Percentiles rank a stretch among this genome's conserved stretches.
Conservation (phyloP, 768 basidiomycete species). For the Pleurotus cornucopiae region DNA sequence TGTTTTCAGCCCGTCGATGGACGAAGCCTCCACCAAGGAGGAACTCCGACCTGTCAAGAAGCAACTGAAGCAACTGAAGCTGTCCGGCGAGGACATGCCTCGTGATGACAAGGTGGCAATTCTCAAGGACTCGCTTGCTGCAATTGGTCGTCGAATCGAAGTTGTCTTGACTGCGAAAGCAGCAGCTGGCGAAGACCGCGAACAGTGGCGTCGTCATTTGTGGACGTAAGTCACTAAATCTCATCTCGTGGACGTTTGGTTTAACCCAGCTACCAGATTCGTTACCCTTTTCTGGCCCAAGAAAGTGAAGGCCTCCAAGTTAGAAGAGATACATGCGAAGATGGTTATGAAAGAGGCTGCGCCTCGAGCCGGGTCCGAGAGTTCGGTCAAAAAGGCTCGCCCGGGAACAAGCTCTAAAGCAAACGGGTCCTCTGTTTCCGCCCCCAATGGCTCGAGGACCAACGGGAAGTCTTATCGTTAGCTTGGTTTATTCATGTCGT, state of each 20-base stretch:
- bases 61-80: conserved; percentile 95
- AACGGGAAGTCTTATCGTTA: conserved; percentile 63
- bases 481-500: conserved; percentile 20
- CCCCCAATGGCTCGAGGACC: conserved; percentile 39
- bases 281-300: conserved; percentile 98
- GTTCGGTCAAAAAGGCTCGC: conserved; percentile 56
- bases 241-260: background rate
- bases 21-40: conserved; percentile 89
- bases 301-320: conserved; percentile 89
- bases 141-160: conserved; percentile 92
- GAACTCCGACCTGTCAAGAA: conserved; percentile 95
- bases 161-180: conserved; percentile 71
- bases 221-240: conserved; percentile 74
- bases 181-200: conserved; percentile 74
- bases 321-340: conserved; percentile 94
- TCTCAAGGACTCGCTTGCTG: conserved; percentile 90
- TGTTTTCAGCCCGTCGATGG: conserved; percentile 81
- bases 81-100: conserved; percentile 89
- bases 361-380: conserved; percentile 53
- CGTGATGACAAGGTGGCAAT: conserved; percentile 96
- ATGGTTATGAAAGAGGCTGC: conserved; percentile 87
- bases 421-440: conserved; percentile 41
- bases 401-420: conserved; percentile 45
- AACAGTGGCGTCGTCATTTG: conserved; percentile 89
- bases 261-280: conserved; percentile 48